Percentiles rank a stretch among this genome's conserved stretches.
phyloP scores from a whole-genome alignment of 1,284 basidiomycete species.

The Leccinum griseonigrum region DNA sequence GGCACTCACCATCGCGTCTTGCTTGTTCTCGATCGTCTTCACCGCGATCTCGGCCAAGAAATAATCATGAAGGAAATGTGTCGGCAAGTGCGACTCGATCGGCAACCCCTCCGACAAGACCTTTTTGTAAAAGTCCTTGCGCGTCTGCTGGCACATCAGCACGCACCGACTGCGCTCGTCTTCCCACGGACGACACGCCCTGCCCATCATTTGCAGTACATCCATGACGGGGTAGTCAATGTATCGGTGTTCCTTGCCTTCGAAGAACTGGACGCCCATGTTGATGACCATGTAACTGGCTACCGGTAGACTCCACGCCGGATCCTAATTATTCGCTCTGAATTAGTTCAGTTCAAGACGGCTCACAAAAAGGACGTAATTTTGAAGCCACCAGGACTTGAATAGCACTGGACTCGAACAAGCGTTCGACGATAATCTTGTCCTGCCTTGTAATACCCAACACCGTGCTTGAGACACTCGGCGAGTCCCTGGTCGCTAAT shows the following conservation, averaged over 20 bases:
- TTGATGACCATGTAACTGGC: constrained; percentile 97
- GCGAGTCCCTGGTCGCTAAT: constrained; percentile 58
- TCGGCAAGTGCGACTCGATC: constrained; percentile 83
- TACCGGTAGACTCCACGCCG: constrained; percentile 93
- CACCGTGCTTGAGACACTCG: constrained; percentile 86
- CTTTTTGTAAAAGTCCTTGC: constrained; percentile 99
- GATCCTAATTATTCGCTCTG: constrained; percentile 57
- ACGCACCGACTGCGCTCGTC: constrained; percentile 87
- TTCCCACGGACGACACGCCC: constrained; percentile 85
- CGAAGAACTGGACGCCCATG: constrained; percentile 96
- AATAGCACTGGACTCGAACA: constrained; percentile 79
- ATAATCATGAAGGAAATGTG: constrained; percentile 89
- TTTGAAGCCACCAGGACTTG: constrained; percentile 94
- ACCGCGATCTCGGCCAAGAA: constrained; percentile 99
- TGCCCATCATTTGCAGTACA: constrained; percentile 98
- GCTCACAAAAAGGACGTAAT: constrained; percentile 39
- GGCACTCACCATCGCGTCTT: constrained; percentile 72
- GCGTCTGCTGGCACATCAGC: constrained; percentile 94
- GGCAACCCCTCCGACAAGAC: constrained; percentile 59
- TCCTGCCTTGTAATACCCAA: constrained; percentile 96
- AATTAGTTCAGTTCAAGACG: neutral
- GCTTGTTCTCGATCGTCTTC: constrained; percentile 54
- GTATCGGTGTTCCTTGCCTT: constrained; percentile 85
- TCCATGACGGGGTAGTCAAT: constrained; percentile 98
- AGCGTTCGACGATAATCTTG: constrained; percentile 89